Conservation (phyloP, 2,329 filamentous ascomycete genomes). For the Davidsoniella australis region DNA sequence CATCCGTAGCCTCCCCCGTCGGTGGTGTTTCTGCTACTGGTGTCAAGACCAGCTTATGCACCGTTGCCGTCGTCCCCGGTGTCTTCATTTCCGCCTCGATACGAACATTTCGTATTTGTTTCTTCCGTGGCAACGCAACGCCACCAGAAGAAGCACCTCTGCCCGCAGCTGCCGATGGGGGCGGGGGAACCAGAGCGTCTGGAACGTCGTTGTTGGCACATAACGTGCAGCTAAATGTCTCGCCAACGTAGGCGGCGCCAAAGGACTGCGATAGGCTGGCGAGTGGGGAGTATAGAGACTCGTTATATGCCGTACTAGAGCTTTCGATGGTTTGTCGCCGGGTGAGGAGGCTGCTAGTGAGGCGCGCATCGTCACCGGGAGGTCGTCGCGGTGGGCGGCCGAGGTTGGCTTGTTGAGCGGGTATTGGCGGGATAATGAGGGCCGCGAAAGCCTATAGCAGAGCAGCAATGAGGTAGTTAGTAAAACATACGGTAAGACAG, state of each 20-base stretch:
- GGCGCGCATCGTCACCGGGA: conserved; percentile 2
- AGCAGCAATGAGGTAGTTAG: background rate
- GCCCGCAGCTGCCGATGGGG: conserved; percentile 2
- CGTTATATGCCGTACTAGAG: background rate
- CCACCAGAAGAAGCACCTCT: background rate
- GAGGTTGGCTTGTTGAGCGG: conserved; percentile 28
- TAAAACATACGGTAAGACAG: background rate
- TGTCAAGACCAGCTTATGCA: conserved; percentile 50
- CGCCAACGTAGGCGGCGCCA: conserved; percentile 86
- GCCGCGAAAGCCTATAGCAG: conserved; percentile 54
- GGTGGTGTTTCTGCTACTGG: conserved; percentile 14
- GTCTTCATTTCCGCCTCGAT: conserved; percentile 94
- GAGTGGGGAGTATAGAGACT: conserved; percentile 10
- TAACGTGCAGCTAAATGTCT: conserved; percentile 84
- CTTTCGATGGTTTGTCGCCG: background rate
- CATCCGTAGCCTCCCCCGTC: conserved; percentile 9
- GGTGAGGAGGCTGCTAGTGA: conserved; percentile 5
- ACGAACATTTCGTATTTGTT: conserved; percentile 54
- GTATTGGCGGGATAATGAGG: conserved; percentile 56
- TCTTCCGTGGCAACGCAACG: conserved; percentile 16
- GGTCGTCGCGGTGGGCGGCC: conserved; percentile 17
- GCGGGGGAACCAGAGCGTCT: conserved; percentile 15
- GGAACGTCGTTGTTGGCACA: conserved; percentile 76
- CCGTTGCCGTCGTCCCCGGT: conserved; percentile 36
- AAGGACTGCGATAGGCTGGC: conserved; percentile 37